These are phyloP conservation scores for Claviceps paspali DNA, from an alignment of 2,329 filamentous ascomycete genomes.

Conservation along the genomic window DNA sequence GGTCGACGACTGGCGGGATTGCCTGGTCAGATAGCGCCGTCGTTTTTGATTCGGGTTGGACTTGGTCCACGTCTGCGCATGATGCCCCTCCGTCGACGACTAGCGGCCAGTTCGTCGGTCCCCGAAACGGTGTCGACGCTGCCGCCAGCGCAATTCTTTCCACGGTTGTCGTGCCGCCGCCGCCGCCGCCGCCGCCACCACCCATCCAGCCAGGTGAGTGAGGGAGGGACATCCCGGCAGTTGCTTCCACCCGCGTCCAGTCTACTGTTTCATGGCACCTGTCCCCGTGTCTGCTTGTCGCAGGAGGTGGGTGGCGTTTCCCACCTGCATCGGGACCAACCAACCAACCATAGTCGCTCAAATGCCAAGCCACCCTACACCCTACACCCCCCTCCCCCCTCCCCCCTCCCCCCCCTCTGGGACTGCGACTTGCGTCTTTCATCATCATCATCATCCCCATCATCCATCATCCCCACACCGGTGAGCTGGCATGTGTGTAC, in stretches of 20 bases:
- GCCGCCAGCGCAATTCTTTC: background rate
- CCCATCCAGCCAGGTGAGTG: slow-evolving; percentile 1
- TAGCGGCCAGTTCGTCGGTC: background rate
- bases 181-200: background rate
- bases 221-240: no score
- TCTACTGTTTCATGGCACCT: background rate
- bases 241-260: no score
- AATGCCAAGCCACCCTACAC: no score
- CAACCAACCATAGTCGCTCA: no score
- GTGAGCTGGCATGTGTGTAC: background rate
- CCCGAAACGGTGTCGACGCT: background rate
- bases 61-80: slow-evolving; percentile 3
- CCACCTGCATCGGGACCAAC: no score
- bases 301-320: no score
- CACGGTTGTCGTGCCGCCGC: background rate
- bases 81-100: background rate
- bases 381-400: no score
- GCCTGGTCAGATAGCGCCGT: background rate
- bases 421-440: no score
- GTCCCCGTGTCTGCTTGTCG: no score
- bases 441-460: no score
- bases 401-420: no score
- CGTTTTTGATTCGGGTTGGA: slow-evolving; percentile 5
- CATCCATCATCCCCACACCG: background rate
- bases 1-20: background rate